A percentile compares a stretch with the other conserved stretches of the same genome.
These are phyloP conservation scores for Onygenales sp. DNA, from an alignment of 2,329 filamentous ascomycete genomes.

Conservation along the genomic window DNA sequence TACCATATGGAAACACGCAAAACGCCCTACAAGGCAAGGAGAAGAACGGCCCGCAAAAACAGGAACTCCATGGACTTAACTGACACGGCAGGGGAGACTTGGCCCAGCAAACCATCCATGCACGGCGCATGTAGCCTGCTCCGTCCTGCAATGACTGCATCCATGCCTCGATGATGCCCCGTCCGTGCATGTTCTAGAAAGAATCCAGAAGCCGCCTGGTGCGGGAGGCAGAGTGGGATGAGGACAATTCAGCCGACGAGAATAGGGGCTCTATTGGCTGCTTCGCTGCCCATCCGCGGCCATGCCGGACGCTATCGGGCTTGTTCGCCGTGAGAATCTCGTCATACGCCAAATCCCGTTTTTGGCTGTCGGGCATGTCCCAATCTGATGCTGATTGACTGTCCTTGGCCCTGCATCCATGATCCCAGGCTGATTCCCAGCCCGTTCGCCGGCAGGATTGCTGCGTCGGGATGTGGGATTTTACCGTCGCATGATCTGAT, in stretches of 20 bases:
- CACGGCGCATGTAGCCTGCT: not conserved
- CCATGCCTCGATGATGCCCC: not conserved
- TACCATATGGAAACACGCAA: not conserved
- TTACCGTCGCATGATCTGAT: not conserved
- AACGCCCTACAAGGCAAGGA: not conserved
- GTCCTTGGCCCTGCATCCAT: not conserved
- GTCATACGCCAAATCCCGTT: not conserved
- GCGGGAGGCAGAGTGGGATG: not conserved
- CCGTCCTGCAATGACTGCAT: not conserved
- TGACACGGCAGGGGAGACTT: not conserved
- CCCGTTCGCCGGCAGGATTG: not conserved
- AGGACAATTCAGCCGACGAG: not conserved
- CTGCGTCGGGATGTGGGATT: not conserved
- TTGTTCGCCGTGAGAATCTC: not conserved
- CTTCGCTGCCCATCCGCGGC: not conserved
- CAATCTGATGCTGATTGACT: not conserved
- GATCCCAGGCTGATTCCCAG: too few relatives aligned
- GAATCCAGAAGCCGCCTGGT: slow-evolving; percentile 1
- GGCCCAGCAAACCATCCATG: not conserved
- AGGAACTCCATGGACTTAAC: not conserved
- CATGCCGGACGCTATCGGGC: not conserved
- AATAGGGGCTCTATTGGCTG: not conserved
- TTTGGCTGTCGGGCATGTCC: too few relatives aligned
- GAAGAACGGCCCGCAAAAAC: too few relatives aligned
- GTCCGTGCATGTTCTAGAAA: not conserved